phyloP scores from a whole-genome alignment of 2,329 filamentous ascomycete genomes.

The Aschersonia sp. region DNA sequence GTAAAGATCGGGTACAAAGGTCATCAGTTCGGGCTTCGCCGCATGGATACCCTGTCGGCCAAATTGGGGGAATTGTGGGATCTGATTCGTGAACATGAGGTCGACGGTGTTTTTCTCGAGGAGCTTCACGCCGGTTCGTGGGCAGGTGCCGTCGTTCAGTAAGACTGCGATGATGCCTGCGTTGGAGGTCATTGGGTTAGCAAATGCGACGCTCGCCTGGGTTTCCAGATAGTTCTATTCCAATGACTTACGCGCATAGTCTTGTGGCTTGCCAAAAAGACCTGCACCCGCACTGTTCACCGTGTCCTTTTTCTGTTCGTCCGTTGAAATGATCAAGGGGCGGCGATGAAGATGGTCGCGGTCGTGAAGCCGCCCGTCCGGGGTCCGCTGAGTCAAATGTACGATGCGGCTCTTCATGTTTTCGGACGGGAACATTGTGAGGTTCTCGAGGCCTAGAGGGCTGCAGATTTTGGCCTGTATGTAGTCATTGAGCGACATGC shows the following conservation, averaged over 20 bases:
- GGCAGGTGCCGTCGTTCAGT: conserved; percentile 48
- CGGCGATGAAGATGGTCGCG: conserved; percentile 36
- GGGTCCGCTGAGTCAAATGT: conserved; percentile 37
- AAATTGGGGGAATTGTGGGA: conserved; percentile 39
- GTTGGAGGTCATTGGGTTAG: not conserved
- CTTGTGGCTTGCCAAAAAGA: conserved; percentile 41
- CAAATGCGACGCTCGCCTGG: not conserved
- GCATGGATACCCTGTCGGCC: conserved; percentile 27
- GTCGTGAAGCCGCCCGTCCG: conserved; percentile 23
- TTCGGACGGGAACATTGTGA: conserved; percentile 40
- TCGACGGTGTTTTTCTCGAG: conserved; percentile 43
- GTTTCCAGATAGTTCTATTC: too few species aligned
- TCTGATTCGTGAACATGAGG: conserved; percentile 51
- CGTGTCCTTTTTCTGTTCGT: conserved; percentile 25
- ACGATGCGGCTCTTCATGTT: conserved; percentile 40
- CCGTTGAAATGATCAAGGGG: conserved; percentile 24
- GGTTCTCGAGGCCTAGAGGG: conserved; percentile 31
- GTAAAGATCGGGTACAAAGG: conserved; percentile 34
- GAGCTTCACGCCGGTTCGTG: conserved; percentile 37
- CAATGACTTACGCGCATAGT: conserved; percentile 39
- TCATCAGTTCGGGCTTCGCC: conserved; percentile 33
- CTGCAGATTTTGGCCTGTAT: conserved; percentile 30
- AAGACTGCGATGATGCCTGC: conserved; percentile 44
- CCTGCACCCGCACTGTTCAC: conserved; percentile 50
- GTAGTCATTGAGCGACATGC: conserved; percentile 30